Evolutionary conservation across 177 flowering plant species (phyloP), one percentile per base, ranked within the genome.

Genomic region (Telopea speciosissima): DNA sequence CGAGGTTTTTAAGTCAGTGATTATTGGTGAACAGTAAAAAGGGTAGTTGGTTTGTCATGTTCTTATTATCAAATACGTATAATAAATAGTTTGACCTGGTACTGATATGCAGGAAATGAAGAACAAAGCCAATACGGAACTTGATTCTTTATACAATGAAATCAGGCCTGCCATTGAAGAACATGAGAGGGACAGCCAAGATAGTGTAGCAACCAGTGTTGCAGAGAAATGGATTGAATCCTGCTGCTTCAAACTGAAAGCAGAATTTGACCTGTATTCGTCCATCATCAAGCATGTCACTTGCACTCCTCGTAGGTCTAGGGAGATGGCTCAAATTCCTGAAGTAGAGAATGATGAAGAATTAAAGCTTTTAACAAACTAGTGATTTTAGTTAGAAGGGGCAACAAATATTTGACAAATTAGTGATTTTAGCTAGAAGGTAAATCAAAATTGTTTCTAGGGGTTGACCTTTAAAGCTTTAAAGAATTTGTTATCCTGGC

Each of bases 191-290:
- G 97, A 88, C 68, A 90, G 79, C 82, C 98, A 92, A 70, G 97
- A 92, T 61, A 85, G 82, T 64, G 96, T 94, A 8, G 81, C 97
- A 0, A 90, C 97, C 12, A 80, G 77, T 65, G 84, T 89, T 12
- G 97, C 93, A 26, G 94, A 90, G 84, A 90, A 88, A 79, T 95
- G 97, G 99, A 95, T 95, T 24, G 85, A 79, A 76, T 91, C 92
- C 10, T 73, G 85, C 77, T 92, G 97, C 79, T 33, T 70, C 44
- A 90, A 90, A 78, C 71, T 82, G 72, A 90, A 84, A 81, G 88
- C 95, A 19, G 97, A 95, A 36, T 92, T 95, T 58, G 89, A 90
- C 67, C 84, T 87, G 44, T 73, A 87, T 76, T 87, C 81, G 0
- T 79, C 87, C 10, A 77, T 89, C 26, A 78, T 95, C 65, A 89